Evolutionary conservation across 129 eudicot species (phyloP).

Genomic region (Flaveria linearis): DNA sequence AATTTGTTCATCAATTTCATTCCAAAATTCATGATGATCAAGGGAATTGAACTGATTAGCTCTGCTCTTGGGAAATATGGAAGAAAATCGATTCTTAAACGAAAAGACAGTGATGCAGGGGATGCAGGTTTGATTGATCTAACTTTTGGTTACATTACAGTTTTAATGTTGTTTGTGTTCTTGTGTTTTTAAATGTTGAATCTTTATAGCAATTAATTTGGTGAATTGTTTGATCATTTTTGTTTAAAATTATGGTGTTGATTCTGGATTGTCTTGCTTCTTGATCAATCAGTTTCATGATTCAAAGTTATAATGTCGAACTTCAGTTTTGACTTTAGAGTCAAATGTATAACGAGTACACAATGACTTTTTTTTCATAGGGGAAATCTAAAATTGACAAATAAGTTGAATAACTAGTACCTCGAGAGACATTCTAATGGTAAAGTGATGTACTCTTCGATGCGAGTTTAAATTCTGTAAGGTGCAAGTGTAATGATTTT

Average conservation of each 20-base stretch:
- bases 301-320: neutral
- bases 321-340: conserved; percentile 13
- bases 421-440: too few species aligned
- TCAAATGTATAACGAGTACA: neutral
- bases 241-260: neutral
- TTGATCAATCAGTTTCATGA: too few species aligned
- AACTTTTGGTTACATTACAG: neutral
- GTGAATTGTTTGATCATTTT: neutral
- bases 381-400: too few species aligned
- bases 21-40: conserved; percentile 23
- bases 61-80: conserved; percentile 41
- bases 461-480: too few species aligned
- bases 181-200: neutral
- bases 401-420: neutral
- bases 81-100: conserved; percentile 45
- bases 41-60: conserved; percentile 46
- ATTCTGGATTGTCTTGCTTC: too few species aligned
- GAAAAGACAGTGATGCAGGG: conserved; percentile 82
- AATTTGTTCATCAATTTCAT: conserved; percentile 2
- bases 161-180: neutral
- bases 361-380: too few species aligned
- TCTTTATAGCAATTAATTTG: neutral
- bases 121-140: conserved; percentile 59
- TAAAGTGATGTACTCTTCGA: too few species aligned
- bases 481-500: too few species aligned